Percentiles rank a stretch among this genome's conserved stretches.
Evolutionary conservation across 495 filamentous ascomycete species (phyloP).

Genomic region (Xylaria flabelliformis): DNA sequence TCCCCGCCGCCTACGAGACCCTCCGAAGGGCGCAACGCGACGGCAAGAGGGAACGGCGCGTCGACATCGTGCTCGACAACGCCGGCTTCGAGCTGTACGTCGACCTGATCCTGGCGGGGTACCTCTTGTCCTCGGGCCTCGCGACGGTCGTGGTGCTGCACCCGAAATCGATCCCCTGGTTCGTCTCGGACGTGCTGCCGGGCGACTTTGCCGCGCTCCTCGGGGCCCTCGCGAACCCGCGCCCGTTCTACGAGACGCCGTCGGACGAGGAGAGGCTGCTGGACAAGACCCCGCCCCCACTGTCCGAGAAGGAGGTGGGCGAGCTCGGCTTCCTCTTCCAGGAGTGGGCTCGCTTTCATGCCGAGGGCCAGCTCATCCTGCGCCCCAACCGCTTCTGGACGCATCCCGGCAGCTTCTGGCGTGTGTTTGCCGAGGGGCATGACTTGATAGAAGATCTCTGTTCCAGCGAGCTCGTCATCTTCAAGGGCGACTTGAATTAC

Average conservation of each 20-base stretch:
- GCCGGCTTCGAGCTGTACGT: slow-evolving; percentile 97
- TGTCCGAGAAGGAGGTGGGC: slow-evolving; percentile 69
- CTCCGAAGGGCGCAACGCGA: slow-evolving; percentile 71
- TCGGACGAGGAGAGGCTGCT: slow-evolving; percentile 68
- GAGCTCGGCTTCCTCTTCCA: slow-evolving; percentile 79
- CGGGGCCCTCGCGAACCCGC: slow-evolving; percentile 73
- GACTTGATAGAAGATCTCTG: slow-evolving; percentile 79
- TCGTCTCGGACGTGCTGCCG: slow-evolving; percentile 92
- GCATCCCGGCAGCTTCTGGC: slow-evolving; percentile 81
- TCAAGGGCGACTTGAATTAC: slow-evolving; percentile 98
- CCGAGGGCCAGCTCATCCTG: slow-evolving; percentile 79
- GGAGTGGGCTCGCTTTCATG: slow-evolving; percentile 79
- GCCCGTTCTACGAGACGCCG: slow-evolving; percentile 74
- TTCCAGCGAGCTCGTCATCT: slow-evolving; percentile 85
- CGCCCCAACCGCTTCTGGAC: slow-evolving; percentile 93
- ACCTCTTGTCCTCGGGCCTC: slow-evolving; percentile 78
- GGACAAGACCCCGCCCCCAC: slow-evolving; percentile 58
- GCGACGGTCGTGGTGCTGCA: slow-evolving; percentile 90
- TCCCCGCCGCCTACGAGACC: slow-evolving; percentile 71
- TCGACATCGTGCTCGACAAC: slow-evolving; percentile 95
- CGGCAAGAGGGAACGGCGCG: slow-evolving; percentile 62
- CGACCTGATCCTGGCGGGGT: slow-evolving; percentile 89
- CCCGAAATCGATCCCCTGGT: slow-evolving; percentile 95
- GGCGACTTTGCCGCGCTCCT: slow-evolving; percentile 83
- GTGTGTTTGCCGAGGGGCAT: slow-evolving; percentile 71